phyloP scores from a whole-genome alignment of 2,329 filamentous ascomycete species.

The Talaromyces sp. region DNA sequence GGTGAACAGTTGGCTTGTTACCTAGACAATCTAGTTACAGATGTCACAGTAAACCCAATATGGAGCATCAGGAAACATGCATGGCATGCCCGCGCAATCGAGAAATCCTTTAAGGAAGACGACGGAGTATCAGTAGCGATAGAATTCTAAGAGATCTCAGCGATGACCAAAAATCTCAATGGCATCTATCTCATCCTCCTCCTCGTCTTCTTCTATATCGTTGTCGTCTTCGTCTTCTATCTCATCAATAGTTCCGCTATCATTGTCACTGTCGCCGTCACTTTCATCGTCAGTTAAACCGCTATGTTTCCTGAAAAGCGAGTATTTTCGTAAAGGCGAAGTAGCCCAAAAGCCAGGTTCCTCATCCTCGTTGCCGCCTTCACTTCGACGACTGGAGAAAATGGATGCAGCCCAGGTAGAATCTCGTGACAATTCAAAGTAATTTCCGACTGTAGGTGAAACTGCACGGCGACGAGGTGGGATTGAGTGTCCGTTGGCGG shows the following conservation, averaged over 20 bases:
- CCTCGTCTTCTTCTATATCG: constrained; percentile 36
- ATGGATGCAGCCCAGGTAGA: constrained; percentile 27
- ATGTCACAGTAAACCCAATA: no score
- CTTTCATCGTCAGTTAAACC: constrained; percentile 29
- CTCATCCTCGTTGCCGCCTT: constrained; percentile 49
- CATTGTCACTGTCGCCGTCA: constrained; percentile 33
- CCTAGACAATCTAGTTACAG: no score
- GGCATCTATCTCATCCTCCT: constrained; percentile 43
- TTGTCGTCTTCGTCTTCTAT: constrained; percentile 12
- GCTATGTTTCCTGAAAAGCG: constrained; percentile 29
- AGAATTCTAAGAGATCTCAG: constrained; percentile 23
- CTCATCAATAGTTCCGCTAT: constrained; percentile 46
- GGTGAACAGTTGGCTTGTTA: background rate
- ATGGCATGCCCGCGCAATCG: background rate
- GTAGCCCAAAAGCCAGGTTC: constrained; percentile 56
- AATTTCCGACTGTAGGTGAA: constrained; percentile 42
- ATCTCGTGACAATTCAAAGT: constrained; percentile 39
- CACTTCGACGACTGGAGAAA: constrained; percentile 19
- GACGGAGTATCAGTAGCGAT: background rate
- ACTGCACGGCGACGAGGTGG: constrained; percentile 34
- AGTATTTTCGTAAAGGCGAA: constrained; percentile 39
- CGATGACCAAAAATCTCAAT: constrained; percentile 52
- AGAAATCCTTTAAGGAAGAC: background rate
- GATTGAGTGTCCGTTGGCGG: constrained; percentile 5
- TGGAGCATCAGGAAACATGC: no score